phyloP scores from a whole-genome alignment of 805 yeast genomes.

The Kurtzmaniella cleridarum region DNA sequence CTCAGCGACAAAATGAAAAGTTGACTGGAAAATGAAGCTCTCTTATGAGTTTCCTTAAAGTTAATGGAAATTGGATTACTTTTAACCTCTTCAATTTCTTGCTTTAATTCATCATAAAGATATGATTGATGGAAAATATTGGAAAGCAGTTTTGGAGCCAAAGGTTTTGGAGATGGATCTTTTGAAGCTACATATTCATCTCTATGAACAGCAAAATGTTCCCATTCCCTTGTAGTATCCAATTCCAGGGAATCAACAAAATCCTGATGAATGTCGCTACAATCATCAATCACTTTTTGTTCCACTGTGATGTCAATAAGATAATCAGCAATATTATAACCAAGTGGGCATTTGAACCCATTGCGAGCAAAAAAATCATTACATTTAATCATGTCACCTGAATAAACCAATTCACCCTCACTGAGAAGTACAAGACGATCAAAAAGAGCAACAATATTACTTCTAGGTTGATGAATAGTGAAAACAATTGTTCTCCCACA shows the following conservation, averaged over 20 bases:
- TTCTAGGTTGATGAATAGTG: constrained; percentile 95
- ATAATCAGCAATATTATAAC: constrained; percentile 91
- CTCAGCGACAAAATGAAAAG: constrained; percentile 72
- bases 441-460: constrained; percentile 88
- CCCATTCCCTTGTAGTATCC: constrained; percentile 78
- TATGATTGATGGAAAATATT: constrained; percentile 33
- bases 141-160: constrained; percentile 25
- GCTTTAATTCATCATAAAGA: constrained; percentile 34
- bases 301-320: constrained; percentile 86
- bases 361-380: constrained; percentile 66
- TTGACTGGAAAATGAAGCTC: constrained; percentile 62
- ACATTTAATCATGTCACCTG: constrained; percentile 77
- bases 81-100: constrained; percentile 28
- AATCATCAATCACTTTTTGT: constrained; percentile 20
- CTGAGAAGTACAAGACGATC: constrained; percentile 78
- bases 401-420: constrained; percentile 79
- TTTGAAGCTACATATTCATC: constrained; percentile 48
- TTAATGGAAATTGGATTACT: constrained; percentile 21
- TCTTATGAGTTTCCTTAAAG: constrained; percentile 28
- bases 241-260: constrained; percentile 30
- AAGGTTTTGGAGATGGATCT: constrained; percentile 13
- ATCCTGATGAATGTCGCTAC: constrained; percentile 24
- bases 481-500: constrained; percentile 84
- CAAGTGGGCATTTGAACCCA: constrained; percentile 81
- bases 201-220: constrained; percentile 74